Evolutionary conservation across 768 basidiomycete species (phyloP), one percentile per base, ranked within the genome.

Genomic region (Hygrophorus pudorinus): DNA sequence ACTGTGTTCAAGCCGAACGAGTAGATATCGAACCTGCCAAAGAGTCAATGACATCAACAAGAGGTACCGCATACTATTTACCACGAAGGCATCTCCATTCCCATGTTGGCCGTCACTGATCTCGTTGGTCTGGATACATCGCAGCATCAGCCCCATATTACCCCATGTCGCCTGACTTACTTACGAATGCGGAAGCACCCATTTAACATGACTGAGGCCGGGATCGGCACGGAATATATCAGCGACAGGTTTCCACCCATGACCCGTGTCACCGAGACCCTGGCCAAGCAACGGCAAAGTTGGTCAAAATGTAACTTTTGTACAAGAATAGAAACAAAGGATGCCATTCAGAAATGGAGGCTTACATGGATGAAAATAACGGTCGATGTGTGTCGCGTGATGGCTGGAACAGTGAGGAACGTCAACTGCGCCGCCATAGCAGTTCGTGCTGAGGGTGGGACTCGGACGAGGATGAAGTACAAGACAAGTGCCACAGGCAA

Each of bases 321-420:
- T n/a, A n/a, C 24, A 33, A n/a, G n/a, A 27, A 17, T 20, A 39
- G 45, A 38, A 51, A 43, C 44, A 41, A 45, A 12, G 38, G 8
- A 33, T 32, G n/a, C 27, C 10, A 37, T 32, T 38, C 49, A 21
- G 17, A 38, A 45, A 39, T 8, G 44, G 37, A 47, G 36, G 42
- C 84, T 54, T 59, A 90, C 90, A 72, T 96, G 92, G 32, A 90
- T 65, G 60, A 94, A 90, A 55, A 94, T 83, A 50, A 94, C 77
- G 0, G 88, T 91, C 6, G 88, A 86, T 6, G 85, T 81, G 61
- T 94, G 91, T 50, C 73, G 78, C 31, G 66, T 55, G 33, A 65
- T 56, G 9, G 86, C 68, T 30, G 73, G 66, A 24, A 84, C 66
- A 24, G 71, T 66, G 50, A 82, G 59, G 59, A 58, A 71, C 53